Base-by-base conservation (phyloP, 192 early-diverging fungal genomes). In the Gryganskiella cystojenkinii region DNA sequence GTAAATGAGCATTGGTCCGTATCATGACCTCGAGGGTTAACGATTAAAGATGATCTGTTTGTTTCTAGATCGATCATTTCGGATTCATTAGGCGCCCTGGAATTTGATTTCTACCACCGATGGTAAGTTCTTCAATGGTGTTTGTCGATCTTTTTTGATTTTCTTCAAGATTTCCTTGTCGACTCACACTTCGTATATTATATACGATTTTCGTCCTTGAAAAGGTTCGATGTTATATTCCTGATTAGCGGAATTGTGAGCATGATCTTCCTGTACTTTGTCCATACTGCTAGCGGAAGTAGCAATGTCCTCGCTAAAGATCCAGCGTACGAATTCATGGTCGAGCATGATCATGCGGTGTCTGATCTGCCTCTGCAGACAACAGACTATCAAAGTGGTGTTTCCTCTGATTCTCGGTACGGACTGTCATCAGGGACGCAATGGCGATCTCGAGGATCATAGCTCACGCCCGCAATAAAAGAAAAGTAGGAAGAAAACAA, bases 71-170 rank as follows among this genome's bases (percentile, higher is more conserved):
- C 87, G 24, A 91, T 95, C 66, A 93, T 95, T 45, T 92, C 92
- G 2, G 89, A 89, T 13, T 89, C 94, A 0, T 75, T 97, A 57
- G 92, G 91, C 27, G 84, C 90, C 14, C 89, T 96, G 17, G 93
- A 96, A 54, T 95, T 97, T 64, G 84, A 93, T 74, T 97, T 94
- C 72, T 99, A 95, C 80, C 91, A 93, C 70, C 90, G 90, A 52
- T 97, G 96, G 74, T 67, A 61, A 11, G 43, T 56, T 1, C 7
- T 40, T 13, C 37, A 5, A 9, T 13, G 37, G 13, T 40, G 13
- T 40, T 40, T 40, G 7, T 40, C 13, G 37, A 40, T 13, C 13
- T 13, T 40, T 40, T 13, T 13, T 40, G 37, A 40, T 40, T 9
- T 5, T 40, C 37, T 13, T 40, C 11, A 15, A 4, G 30, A 11